These are phyloP conservation scores for Pythium scleroteichum DNA, from an alignment of 352 stramenopile genomes.

Conservation along the genomic window DNA sequence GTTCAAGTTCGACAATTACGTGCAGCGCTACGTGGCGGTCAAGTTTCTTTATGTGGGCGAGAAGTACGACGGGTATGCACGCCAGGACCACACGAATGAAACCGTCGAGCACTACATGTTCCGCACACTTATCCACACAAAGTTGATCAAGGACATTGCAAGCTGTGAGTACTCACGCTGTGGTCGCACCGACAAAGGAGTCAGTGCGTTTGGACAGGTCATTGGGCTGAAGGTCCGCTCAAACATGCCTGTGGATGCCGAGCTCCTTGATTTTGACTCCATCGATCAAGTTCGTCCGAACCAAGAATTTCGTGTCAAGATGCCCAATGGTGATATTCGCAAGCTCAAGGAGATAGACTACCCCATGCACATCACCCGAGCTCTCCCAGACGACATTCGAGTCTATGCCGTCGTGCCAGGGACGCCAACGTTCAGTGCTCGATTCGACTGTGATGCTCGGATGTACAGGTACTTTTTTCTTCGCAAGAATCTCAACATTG, in stretches of 20 bases:
- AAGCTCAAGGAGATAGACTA: slow-evolving; percentile 95
- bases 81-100: slow-evolving; percentile 88
- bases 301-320: slow-evolving; percentile 60
- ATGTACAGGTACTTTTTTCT: slow-evolving; percentile 99
- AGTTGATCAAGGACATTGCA: slow-evolving; percentile 88
- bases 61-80: slow-evolving; percentile 87
- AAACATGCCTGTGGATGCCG: slow-evolving; percentile 62
- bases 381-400: slow-evolving; percentile 90
- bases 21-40: slow-evolving; percentile 64
- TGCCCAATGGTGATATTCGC: slow-evolving; percentile 61
- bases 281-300: slow-evolving; percentile 73
- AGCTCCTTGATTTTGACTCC: slow-evolving; percentile 55
- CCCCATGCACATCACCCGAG: slow-evolving; percentile 94
- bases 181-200: slow-evolving; percentile 96
- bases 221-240: slow-evolving; percentile 72
- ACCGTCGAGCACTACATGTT: slow-evolving; percentile 95
- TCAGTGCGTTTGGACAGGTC: slow-evolving; percentile 89
- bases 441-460: slow-evolving; percentile 92
- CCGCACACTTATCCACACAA: slow-evolving; percentile 90
- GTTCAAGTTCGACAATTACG: slow-evolving; percentile 82
- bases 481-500: slow-evolving; percentile 62
- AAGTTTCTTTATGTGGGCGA: slow-evolving; percentile 89
- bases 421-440: slow-evolving; percentile 92
- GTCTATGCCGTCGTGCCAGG: slow-evolving; percentile 85
- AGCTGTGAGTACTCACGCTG: slow-evolving; percentile 93